These are phyloP conservation scores for Solanum paucissectum DNA, from an alignment of 257 asterid species.

Conservation along the genomic window DNA sequence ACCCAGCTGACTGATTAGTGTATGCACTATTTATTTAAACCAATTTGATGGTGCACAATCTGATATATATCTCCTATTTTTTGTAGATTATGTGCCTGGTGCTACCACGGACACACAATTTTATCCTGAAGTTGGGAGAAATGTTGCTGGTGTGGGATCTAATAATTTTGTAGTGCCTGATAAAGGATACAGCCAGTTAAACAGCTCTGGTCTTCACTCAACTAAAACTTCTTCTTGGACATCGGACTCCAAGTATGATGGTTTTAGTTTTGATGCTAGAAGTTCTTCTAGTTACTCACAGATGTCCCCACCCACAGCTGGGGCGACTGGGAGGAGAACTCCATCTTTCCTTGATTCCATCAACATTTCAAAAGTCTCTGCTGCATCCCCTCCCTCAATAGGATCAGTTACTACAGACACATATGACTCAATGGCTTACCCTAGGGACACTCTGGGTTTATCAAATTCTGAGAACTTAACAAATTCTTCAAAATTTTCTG, in stretches of 20 bases:
- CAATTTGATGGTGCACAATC: background rate
- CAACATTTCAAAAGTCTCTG: constrained; percentile 50
- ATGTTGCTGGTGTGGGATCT: constrained; percentile 6
- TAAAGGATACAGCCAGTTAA: constrained; percentile 26
- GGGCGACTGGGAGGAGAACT: constrained; percentile 39
- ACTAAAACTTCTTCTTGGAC: constrained; percentile 37
- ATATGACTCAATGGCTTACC: constrained; percentile 41
- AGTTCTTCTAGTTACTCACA: constrained; percentile 34
- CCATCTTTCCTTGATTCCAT: constrained; percentile 92
- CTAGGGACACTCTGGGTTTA: constrained; percentile 46
- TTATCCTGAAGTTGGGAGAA: constrained; percentile 27
- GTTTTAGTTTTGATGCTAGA: constrained; percentile 31
- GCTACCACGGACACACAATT: constrained; percentile 20
- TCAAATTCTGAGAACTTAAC: constrained; percentile 26
- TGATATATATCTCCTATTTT: background rate
- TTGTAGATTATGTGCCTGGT: constrained; percentile 30
- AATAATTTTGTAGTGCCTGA: constrained; percentile 27
- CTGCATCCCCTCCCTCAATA: constrained; percentile 30
- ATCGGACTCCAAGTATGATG: constrained; percentile 24
- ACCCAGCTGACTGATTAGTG: background rate
- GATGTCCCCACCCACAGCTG: constrained; percentile 37
- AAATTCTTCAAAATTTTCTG: constrained; percentile 26
- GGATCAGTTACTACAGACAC: constrained; percentile 33
- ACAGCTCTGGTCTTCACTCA: constrained; percentile 20
- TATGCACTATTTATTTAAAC: background rate